Evolutionary conservation across 495 filamentous ascomycete genomes (phyloP).

Genomic region (Amniculicola lignicola): DNA sequence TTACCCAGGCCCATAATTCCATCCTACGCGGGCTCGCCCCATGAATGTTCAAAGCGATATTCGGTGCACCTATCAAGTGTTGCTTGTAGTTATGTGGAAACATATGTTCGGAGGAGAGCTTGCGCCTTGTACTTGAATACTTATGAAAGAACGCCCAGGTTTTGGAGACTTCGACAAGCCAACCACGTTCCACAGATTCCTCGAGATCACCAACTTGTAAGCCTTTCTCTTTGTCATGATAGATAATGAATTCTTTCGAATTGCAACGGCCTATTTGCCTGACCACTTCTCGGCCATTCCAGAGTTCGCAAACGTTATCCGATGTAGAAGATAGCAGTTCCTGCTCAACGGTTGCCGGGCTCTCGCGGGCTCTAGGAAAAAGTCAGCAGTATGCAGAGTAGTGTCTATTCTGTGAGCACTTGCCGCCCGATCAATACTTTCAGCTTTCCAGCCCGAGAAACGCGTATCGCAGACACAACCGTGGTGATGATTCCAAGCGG

Average conservation of each 20-base stretch:
- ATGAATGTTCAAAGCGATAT: too few species aligned
- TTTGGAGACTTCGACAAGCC: neutral
- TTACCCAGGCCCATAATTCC: neutral
- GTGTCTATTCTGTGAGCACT: neutral
- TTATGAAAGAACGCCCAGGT: too few species aligned
- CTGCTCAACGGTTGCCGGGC: neutral
- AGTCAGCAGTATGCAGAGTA: neutral
- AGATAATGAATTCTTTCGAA: conserved; percentile 2
- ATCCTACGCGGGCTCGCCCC: neutral
- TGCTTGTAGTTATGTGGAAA: too few species aligned
- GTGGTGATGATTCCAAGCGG: conserved; percentile 16
- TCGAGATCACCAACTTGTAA: neutral
- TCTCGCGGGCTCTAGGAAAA: conserved; percentile 3
- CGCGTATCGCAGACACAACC: conserved; percentile 16
- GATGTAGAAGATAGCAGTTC: conserved; percentile 17
- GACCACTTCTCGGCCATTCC: conserved; percentile 21
- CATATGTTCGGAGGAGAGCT: neutral
- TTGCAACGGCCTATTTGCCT: conserved; percentile 15
- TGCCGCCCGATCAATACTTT: conserved; percentile 28
- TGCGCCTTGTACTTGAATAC: neutral
- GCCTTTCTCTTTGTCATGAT: neutral
- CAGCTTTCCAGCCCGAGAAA: conserved; percentile 20
- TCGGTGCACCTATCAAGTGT: too few species aligned
- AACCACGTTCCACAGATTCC: neutral
- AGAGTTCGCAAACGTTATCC: conserved; percentile 15